Base-by-base conservation (phyloP, 306 rosid genomes). In the Cucumis melo region DNA sequence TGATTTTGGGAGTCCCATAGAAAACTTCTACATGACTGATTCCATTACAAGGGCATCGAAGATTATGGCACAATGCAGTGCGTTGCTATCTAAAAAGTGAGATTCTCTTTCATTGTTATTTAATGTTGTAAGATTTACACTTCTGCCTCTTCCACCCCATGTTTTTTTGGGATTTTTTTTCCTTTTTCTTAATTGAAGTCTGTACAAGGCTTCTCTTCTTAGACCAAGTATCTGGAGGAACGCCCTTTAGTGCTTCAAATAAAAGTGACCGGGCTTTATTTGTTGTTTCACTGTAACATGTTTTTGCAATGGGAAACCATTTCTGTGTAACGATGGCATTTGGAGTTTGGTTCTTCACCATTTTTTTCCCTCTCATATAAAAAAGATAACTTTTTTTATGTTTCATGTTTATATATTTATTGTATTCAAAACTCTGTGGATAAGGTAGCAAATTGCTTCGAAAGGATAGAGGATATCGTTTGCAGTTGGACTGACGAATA, bases 41-140 rank as follows among this genome's bases (percentile, higher is more conserved):
- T n/a, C 99, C 39, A 92, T 94, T 82, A 94, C 99, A 63, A 83
- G 99, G 87, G 99, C 99, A 51, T 94, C 99, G 61, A 94, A 94
- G 90, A 92, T 94, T 78, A 94, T 94, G 99, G 99, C 99, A 66
- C 99, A 94, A 77, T 94, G 99, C 93, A 92, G 96, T 78, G 90
- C 99, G 2, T 19, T 62, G 76, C 86, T 93, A 61, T 70, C 82
- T 85, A 92, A 92, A 88, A 94, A 92, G 81, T 94, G 95, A 94
- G 77, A 73, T 59, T 54, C 73, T 80, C 81, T 75, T 77, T 80
- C 81, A 73, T 77, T 39, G 65, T 61, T 11, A 81, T 78, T 74
- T 41, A 87, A 82, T 87, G 83, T 23, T 57, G 81, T 83, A 66
- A 67, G 56, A 80, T 81, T 73, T 78, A 42, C 79, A 24, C 39